Evolutionary conservation across 257 asterid species (phyloP).

Genomic region (Rehmannia glutinosa): DNA sequence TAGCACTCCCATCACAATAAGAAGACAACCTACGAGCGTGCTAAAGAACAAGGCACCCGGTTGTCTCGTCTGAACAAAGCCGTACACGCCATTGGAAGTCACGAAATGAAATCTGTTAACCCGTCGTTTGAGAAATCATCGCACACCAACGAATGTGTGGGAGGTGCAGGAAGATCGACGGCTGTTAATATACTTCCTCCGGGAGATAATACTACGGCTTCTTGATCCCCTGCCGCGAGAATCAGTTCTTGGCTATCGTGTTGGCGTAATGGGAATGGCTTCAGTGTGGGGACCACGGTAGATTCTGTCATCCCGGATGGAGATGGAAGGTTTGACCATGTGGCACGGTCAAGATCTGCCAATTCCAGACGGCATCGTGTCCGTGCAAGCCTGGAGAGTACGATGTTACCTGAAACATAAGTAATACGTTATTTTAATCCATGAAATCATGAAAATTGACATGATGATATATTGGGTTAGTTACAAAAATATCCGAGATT

Average conservation of each 20-base stretch:
- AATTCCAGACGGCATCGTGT: conserved; percentile 86
- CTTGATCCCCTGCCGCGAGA: conserved; percentile 97
- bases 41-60: conserved; percentile 98
- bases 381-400: conserved; percentile 92
- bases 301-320: conserved; percentile 75
- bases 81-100: conserved; percentile 80
- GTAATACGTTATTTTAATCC: too few species aligned
- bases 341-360: conserved; percentile 86
- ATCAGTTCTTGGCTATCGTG: conserved; percentile 73
- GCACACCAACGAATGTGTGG: conserved; percentile 71
- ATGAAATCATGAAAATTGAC: too few species aligned
- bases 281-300: conserved; percentile 80
- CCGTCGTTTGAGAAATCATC: conserved; percentile 92
- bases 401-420: conserved; percentile 71
- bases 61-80: conserved; percentile 94
- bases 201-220: conserved; percentile 76
- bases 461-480: too few species aligned
- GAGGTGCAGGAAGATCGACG: conserved; percentile 83
- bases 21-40: conserved; percentile 93
- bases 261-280: conserved; percentile 61
- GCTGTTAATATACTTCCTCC: conserved; percentile 68
- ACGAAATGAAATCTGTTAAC: conserved; percentile 72
- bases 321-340: conserved; percentile 94
- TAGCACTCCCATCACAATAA: conserved; percentile 84
- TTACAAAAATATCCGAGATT: too few species aligned